A percentile compares a stretch with the other conserved stretches of the same genome.
Conservation (phyloP, 352 stramenopile genomes). For the Sclerospora graminicola region DNA sequence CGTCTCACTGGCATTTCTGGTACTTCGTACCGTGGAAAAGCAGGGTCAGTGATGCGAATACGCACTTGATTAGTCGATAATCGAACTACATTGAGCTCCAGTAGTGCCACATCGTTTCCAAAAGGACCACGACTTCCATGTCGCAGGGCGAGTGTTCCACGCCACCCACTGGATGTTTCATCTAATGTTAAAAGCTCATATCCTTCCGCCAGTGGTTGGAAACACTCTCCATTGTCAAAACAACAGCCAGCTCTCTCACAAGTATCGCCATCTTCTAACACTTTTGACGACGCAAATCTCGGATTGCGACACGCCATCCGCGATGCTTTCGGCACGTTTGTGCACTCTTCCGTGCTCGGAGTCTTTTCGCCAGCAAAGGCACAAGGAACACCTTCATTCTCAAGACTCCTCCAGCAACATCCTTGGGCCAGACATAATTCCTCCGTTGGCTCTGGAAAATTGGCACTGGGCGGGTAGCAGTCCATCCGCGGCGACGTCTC, state of each 20-base stretch:
- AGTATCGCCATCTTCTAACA: slow-evolving; percentile 19
- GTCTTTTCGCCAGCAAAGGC: slow-evolving; percentile 32
- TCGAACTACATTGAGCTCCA: slow-evolving; percentile 54
- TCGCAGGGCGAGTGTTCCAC: slow-evolving; percentile 39
- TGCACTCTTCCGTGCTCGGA: slow-evolving; percentile 18
- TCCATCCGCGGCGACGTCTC: slow-evolving; percentile 36
- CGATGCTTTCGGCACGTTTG: slow-evolving; percentile 23
- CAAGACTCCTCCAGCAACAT: slow-evolving; percentile 69
- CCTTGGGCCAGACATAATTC: slow-evolving; percentile 74
- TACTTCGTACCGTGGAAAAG: slow-evolving; percentile 65
- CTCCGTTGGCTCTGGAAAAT: slow-evolving; percentile 64
- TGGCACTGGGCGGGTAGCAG: slow-evolving; percentile 50
- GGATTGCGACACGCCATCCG: slow-evolving; percentile 71
- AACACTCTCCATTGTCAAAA: slow-evolving; percentile 51
- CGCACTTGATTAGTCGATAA: slow-evolving; percentile 38
- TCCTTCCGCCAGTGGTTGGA: slow-evolving; percentile 54
- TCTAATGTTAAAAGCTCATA: slow-evolving; percentile 61
- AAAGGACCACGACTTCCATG: slow-evolving; percentile 46
- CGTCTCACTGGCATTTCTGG: slow-evolving; percentile 20
- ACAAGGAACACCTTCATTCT: slow-evolving; percentile 48
- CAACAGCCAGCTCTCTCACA: slow-evolving; percentile 64
- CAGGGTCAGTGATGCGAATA: slow-evolving; percentile 75
- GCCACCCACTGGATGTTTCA: slow-evolving; percentile 41
- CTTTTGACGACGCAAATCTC: slow-evolving; percentile 25
- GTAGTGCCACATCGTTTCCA: slow-evolving; percentile 55